Percentiles rank a stretch among this genome's conserved stretches.
Evolutionary conservation across 179 eudicot species (phyloP).

Genomic region (Vitellaria paradoxa): DNA sequence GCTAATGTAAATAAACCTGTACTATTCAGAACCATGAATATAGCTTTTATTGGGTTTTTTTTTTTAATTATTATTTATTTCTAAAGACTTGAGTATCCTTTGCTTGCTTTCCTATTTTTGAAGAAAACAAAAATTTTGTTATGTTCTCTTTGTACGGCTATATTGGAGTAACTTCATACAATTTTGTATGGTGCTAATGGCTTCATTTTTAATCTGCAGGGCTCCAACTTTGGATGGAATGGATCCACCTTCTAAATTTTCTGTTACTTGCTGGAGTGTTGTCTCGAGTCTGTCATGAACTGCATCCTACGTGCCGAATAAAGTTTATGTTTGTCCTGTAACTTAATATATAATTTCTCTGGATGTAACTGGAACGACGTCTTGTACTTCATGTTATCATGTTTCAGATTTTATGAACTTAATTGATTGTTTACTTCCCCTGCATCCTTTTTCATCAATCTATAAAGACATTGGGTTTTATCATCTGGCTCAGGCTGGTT

Average conservation of each 20-base stretch:
- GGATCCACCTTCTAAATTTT: conserved; percentile 66
- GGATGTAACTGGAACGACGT: too few species aligned
- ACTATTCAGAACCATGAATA: conserved; percentile 20
- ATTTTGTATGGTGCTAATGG: conserved; percentile 4
- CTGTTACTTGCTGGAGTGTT: neutral
- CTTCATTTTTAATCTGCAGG: conserved; percentile 40
- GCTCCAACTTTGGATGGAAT: conserved; percentile 77
- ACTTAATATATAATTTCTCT: too few species aligned
- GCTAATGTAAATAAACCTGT: conserved; percentile 52
- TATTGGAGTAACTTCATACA: neutral
- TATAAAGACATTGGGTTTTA: too few species aligned
- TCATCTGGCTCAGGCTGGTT: neutral
- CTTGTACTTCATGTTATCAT: too few species aligned
- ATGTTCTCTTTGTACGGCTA: neutral
- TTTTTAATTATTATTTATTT: neutral
- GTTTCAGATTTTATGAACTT: too few species aligned
- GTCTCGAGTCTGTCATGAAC: conserved; percentile 8
- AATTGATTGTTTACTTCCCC: too few species aligned
- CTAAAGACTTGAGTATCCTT: neutral
- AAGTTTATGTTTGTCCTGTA: too few species aligned
- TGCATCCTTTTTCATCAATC: too few species aligned
- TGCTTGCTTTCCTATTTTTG: neutral
- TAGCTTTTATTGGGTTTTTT: neutral
- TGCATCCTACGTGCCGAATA: neutral
- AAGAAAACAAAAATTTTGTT: neutral